Base-by-base conservation (phyloP, 805 yeast species). In the Phaffomyces opuntiae region DNA sequence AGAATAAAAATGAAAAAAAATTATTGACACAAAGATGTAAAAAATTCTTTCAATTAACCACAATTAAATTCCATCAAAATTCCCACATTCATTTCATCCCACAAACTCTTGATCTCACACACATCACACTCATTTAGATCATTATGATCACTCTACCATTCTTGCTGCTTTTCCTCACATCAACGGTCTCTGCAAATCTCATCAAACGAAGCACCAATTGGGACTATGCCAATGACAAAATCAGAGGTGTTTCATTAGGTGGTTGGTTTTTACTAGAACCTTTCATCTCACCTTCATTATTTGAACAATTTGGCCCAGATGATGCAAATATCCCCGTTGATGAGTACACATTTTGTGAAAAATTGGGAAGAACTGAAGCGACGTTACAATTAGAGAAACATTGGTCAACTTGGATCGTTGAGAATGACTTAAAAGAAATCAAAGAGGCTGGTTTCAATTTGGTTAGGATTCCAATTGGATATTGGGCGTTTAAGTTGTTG, bases 401-500 rank as follows among this genome's bases (percentile, higher is more conserved):
- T 58, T 82, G 82, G 81, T 62, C 67, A 5, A 62, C 77, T 0
- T 81, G 78, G 72, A 75, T 77, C 49, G 75, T 72, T 8, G 86
- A 81, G 53, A 57, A 67, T 4, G 88, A 83, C 60, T 78, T 83
- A 50, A 54, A 61, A 26, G 65, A 68, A 36, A 81, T 81, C 29
- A 68, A 68, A 43, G 55, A 55, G 4, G 67, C 66, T 53, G 88
- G 87, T 0, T 73, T 83, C 50, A 81, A 83, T 55, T 68, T 81
- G 58, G 87, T 84, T n/a, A 66, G 93, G 41, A 73, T 86, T 34
- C 93, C 93, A 0, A 74, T 84, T 42, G 91, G 91, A 3, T 85
- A 85, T 61, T 86, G 95, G 93, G 87, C 90, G 1, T 81, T 63
- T 37, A 31, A 43, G 1, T 47, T 49, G 40, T 61, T 64, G 45